Evolutionary conservation across 148 eudicot genomes (phyloP).

Genomic region (Rhododendron griersonianum): DNA sequence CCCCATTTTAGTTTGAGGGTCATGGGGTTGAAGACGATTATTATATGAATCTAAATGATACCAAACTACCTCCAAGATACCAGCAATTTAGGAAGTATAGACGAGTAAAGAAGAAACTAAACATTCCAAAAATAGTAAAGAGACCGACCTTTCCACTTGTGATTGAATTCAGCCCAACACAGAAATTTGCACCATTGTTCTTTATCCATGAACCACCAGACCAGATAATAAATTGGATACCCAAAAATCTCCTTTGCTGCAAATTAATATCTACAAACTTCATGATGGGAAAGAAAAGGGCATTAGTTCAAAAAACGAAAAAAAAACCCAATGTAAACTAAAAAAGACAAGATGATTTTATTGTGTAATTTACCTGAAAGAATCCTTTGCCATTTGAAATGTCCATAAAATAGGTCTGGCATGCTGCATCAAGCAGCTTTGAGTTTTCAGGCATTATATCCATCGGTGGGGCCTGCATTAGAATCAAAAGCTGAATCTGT

Average conservation of each 20-base stretch:
- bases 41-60: not conserved
- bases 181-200: constrained; percentile 3
- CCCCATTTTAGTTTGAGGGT: too few relatives aligned
- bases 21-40: not conserved
- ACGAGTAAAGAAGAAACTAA: not conserved
- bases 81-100: not conserved
- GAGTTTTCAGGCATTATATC: constrained; percentile 12
- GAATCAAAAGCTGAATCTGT: not conserved
- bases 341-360: not conserved
- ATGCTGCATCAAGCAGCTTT: constrained; percentile 11
- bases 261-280: constrained; percentile 12
- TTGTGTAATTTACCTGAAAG: not conserved
- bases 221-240: constrained; percentile 10
- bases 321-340: not conserved
- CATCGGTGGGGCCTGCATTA: constrained; percentile 7
- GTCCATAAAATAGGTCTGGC: constrained; percentile 10
- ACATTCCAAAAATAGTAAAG: not conserved
- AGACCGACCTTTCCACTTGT: constrained; percentile 2
- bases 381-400: not conserved
- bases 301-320: not conserved
- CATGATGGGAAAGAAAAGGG: not conserved
- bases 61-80: not conserved
- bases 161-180: not conserved
- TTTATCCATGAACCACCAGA: constrained; percentile 8
- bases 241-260: constrained; percentile 4